Conservation (phyloP, 2,329 filamentous ascomycete genomes). For the Epichloe sp. region DNA sequence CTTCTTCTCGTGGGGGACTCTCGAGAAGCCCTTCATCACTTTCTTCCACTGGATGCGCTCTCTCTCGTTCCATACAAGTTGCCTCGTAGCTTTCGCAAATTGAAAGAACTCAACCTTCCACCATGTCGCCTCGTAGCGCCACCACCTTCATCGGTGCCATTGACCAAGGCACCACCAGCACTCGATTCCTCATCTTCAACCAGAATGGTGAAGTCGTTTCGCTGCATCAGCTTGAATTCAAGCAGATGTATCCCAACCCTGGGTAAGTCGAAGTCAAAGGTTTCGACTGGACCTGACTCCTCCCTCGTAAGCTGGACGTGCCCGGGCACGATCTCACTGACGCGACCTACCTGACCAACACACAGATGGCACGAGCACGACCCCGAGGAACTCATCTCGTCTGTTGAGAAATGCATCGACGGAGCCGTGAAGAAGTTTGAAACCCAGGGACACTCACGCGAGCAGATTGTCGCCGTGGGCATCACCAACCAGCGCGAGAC, state of each 20-base stretch:
- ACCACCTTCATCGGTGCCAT: conserved; percentile 57
- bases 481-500: conserved; percentile 81
- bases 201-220: conserved; percentile 54
- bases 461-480: conserved; percentile 61
- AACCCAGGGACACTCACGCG: conserved; percentile 49
- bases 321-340: neutral
- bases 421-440: conserved; percentile 57
- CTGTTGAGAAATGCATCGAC: conserved; percentile 65
- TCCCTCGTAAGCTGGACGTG: conserved; percentile 13
- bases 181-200: conserved; percentile 69
- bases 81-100: conserved; percentile 6
- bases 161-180: conserved; percentile 68
- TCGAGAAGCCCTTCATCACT: neutral
- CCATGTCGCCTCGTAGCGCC: conserved; percentile 19
- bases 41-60: conserved; percentile 9
- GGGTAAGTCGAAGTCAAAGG: conserved; percentile 35
- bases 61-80: conserved; percentile 9
- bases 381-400: conserved; percentile 57
- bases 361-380: conserved; percentile 71
- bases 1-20: neutral
- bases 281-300: too few relatives aligned
- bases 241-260: conserved; percentile 59
- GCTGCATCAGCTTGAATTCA: conserved; percentile 63
- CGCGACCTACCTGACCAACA: conserved; percentile 20
- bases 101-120: conserved; percentile 5